phyloP scores from a whole-genome alignment of 1,284 basidiomycete species.

The Sanghuangporus weigelae region DNA sequence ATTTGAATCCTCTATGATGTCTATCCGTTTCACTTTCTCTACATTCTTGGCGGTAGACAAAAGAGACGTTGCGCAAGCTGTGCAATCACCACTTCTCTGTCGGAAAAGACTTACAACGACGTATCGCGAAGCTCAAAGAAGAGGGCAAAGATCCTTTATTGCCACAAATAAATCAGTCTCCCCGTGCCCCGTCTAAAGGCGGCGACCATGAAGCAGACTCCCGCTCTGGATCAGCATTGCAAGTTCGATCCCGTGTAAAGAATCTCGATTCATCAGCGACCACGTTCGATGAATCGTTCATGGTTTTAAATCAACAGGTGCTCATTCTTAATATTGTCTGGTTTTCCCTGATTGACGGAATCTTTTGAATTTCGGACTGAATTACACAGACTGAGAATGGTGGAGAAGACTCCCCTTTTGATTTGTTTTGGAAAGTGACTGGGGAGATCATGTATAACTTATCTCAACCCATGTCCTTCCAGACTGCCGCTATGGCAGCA shows the following conservation, averaged over 20 bases:
- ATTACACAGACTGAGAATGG: constrained; percentile 58
- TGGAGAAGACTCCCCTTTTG: constrained; percentile 56
- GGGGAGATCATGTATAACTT: constrained; percentile 78
- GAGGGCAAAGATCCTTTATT: constrained; percentile 70
- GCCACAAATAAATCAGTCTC: constrained; percentile 31
- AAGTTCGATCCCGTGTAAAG: constrained; percentile 26
- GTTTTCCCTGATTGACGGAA: constrained; percentile 9
- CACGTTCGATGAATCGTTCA: constrained; percentile 77
- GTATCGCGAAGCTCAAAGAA: constrained; percentile 59
- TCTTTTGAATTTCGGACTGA: constrained; percentile 7
- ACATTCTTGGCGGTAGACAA: constrained; percentile 44
- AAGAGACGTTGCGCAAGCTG: constrained; percentile 66
- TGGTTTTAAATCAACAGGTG: constrained; percentile 72
- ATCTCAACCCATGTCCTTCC: constrained; percentile 80
- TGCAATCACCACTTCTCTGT: constrained; percentile 66
- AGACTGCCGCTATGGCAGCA: constrained; percentile 64
- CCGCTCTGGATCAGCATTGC: constrained; percentile 12
- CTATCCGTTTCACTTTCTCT: constrained; percentile 13
- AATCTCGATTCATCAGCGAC: constrained; percentile 62
- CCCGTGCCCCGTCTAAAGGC: constrained; percentile 18
- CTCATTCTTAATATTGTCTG: background rate
- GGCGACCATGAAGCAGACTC: background rate
- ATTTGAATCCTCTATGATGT: constrained; percentile 15
- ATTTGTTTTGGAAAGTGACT: constrained; percentile 80
- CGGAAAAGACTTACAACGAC: constrained; percentile 62